These are phyloP conservation scores for Orbilia ellipsospora DNA, from an alignment of 2,329 filamentous ascomycete species.

Conservation along the genomic window DNA sequence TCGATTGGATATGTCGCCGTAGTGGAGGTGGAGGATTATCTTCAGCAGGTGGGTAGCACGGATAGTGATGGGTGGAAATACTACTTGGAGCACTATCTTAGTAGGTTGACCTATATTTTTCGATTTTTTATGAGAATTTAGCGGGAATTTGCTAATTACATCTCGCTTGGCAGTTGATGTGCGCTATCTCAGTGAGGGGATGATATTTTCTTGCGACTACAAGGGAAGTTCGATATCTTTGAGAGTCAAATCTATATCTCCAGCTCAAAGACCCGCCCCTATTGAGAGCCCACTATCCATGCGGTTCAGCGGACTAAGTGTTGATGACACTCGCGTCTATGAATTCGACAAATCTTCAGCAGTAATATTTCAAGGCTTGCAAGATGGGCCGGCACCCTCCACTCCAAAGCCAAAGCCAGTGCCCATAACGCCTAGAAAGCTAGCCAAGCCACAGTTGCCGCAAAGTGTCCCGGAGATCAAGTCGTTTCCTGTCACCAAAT, in stretches of 20 bases:
- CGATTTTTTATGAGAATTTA: background rate
- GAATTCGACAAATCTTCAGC: slow-evolving; percentile 42
- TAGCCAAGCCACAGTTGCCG: slow-evolving; percentile 6
- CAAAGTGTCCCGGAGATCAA: slow-evolving; percentile 27
- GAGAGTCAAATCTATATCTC: slow-evolving; percentile 35
- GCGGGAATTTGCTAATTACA: slow-evolving; percentile 14
- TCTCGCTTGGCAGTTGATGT: slow-evolving; percentile 22
- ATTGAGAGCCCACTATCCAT: slow-evolving; percentile 7
- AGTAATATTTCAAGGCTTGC: slow-evolving; percentile 51
- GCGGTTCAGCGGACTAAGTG: slow-evolving; percentile 20
- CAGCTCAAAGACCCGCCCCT: background rate
- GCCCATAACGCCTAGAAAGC: slow-evolving; percentile 18
- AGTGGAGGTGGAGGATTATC: slow-evolving; percentile 56
- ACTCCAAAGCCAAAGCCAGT: slow-evolving; percentile 39
- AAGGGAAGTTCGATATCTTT: slow-evolving; percentile 34
- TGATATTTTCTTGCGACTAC: slow-evolving; percentile 40
- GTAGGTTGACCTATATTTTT: slow-evolving; percentile 51
- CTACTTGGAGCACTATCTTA: slow-evolving; percentile 58
- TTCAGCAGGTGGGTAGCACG: slow-evolving; percentile 37
- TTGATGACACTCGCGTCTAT: slow-evolving; percentile 38
- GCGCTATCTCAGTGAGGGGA: slow-evolving; percentile 36
- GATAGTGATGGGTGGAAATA: slow-evolving; percentile 58
- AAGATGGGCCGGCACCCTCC: slow-evolving; percentile 30
- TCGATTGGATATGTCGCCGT: slow-evolving; percentile 52
- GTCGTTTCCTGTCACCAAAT: slow-evolving; percentile 54